phyloP scores from a whole-genome alignment of 208 protist species.

The Trypanosoma caninum region DNA sequence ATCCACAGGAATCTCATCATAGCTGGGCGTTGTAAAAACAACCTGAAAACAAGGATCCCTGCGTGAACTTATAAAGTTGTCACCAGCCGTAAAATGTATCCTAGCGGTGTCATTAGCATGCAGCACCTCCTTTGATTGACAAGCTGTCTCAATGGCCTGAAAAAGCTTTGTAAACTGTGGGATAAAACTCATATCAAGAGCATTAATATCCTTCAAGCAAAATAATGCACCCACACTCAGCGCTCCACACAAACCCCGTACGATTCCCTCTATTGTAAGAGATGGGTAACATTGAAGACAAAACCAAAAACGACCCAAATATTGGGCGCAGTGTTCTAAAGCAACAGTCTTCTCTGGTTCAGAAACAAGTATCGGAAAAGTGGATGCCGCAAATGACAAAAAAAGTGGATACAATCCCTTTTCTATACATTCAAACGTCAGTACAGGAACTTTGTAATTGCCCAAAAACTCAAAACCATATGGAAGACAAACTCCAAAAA shows the following conservation, averaged over 20 bases:
- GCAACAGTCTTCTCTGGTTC: background rate
- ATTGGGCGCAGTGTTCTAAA: constrained; percentile 29
- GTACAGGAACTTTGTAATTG: constrained; percentile 39
- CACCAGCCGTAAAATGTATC: constrained; percentile 33
- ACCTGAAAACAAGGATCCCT: constrained; percentile 36
- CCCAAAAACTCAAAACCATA: constrained; percentile 88
- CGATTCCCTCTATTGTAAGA: constrained; percentile 33
- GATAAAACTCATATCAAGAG: constrained; percentile 26
- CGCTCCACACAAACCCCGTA: constrained; percentile 49
- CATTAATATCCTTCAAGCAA: constrained; percentile 57
- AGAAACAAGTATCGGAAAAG: constrained; percentile 17
- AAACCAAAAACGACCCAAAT: constrained; percentile 57
- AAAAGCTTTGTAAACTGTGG: constrained; percentile 20
- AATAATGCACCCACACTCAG: constrained; percentile 58
- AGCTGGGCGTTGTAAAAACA: constrained; percentile 29
- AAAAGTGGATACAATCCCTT: constrained; percentile 23
- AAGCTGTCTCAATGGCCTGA: constrained; percentile 11
- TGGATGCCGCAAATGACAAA: constrained; percentile 20
- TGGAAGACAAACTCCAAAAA: constrained; percentile 45
- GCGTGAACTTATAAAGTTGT: constrained; percentile 13
- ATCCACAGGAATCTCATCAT: constrained; percentile 24
- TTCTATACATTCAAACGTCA: constrained; percentile 37
- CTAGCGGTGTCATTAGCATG: background rate
- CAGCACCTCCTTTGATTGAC: constrained; percentile 1
- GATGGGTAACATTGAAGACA: constrained; percentile 45